Evolutionary conservation across 805 yeast species (phyloP), one percentile per base, ranked within the genome.

Genomic region (Yarrowia hollandica): DNA sequence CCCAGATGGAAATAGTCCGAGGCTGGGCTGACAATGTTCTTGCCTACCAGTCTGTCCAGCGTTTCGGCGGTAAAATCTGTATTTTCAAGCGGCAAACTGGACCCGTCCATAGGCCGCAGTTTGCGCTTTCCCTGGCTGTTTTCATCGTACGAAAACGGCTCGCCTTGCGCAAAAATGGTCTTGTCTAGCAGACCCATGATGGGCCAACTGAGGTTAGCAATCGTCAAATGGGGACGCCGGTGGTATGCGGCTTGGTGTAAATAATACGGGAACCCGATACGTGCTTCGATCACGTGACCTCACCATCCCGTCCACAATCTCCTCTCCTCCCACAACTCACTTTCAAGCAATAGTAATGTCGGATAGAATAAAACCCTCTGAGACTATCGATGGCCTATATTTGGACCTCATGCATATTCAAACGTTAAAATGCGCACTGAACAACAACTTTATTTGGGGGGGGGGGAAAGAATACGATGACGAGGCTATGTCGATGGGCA

Each of bases 171-270:
- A 18, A 34, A 21, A 3, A 34, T 35, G 18, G 34, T 28, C 26
- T 44, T 25, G n/a, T 52, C 58, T n/a, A 52, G 35, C 25, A 52
- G 58, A 21, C 58, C 58, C 58, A 52, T 50, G 22, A 11, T 18
- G 52, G 52, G 35, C 18, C 34, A 28, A 4, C 55, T 44, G 35
- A 25, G 11, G 33, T 41, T 41, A 44, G 50, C 31, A 26, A 31
- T 12, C 34, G n/a, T n/a, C n/a, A n/a, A n/a, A n/a, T n/a, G n/a
- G n/a, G 28, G 28, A 25, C 6, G 28, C 10, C 28, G 28, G 9
- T 25, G 28, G 28, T 7, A 25, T 7, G 28, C 28, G 28, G 28
- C 28, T 25, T 6, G n/a, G n/a, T n/a, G n/a, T n/a, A n/a, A n/a
- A n/a, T n/a, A n/a, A n/a, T n/a, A n/a, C n/a, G n/a, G n/a, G n/a